These are phyloP conservation scores for Vaccinium vitisidaea DNA, from an alignment of 148 eudicot genomes.

Conservation along the genomic window DNA sequence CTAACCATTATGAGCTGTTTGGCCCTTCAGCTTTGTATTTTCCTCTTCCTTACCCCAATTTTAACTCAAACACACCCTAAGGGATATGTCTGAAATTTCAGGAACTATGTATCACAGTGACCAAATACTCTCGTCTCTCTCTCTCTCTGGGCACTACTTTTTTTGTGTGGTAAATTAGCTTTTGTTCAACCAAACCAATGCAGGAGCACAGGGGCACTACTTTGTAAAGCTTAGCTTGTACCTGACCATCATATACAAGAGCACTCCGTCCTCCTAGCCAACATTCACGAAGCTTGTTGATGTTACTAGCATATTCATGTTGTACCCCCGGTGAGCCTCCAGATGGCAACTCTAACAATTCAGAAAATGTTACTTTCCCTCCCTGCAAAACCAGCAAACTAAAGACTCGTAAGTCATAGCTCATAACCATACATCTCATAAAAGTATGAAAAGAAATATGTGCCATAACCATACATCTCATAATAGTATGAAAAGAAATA, in stretches of 20 bases:
- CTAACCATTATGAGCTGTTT: background rate
- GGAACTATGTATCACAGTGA: background rate
- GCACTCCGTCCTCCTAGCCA: slow-evolving; percentile 44
- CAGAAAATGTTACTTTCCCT: slow-evolving; percentile 11
- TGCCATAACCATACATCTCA: background rate
- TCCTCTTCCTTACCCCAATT: background rate
- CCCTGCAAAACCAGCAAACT: slow-evolving; percentile 15
- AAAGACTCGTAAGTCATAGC: background rate
- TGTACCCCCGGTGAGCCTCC: slow-evolving; percentile 25
- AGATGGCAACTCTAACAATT: slow-evolving; percentile 27
- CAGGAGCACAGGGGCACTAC: too few relatives aligned
- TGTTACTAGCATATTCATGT: slow-evolving; percentile 22
- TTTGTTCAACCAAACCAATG: too few relatives aligned
- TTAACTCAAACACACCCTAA: background rate
- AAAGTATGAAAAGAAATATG: background rate
- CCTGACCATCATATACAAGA: slow-evolving; percentile 51
- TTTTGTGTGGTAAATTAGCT: too few relatives aligned
- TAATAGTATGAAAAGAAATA: background rate
- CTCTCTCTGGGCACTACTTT: too few relatives aligned
- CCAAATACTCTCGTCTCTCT: background rate
- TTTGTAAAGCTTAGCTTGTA: slow-evolving; percentile 8
- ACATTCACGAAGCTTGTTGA: slow-evolving; percentile 51
- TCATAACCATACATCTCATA: background rate
- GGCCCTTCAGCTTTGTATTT: background rate
- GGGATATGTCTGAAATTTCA: background rate